These are phyloP conservation scores for Cucurbita ficifolia DNA, from an alignment of 306 rosid genomes.

Conservation along the genomic window DNA sequence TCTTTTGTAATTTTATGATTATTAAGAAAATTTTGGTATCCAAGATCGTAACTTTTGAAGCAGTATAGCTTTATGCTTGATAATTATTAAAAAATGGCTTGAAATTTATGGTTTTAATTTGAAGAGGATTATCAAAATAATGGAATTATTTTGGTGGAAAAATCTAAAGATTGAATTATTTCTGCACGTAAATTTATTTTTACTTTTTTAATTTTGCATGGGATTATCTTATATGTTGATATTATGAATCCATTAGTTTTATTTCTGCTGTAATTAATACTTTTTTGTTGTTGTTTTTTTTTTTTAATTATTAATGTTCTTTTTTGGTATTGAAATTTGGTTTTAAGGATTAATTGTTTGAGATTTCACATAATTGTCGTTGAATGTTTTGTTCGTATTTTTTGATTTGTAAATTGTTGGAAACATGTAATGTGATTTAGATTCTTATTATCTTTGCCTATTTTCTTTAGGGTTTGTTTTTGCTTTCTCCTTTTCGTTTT, in stretches of 20 bases:
- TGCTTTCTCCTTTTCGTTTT: neutral
- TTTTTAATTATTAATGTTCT: no score
- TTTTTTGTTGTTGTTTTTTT: neutral
- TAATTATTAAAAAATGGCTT: neutral
- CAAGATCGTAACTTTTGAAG: neutral
- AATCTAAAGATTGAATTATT: neutral
- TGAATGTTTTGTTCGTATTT: neutral
- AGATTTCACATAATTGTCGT: no score
- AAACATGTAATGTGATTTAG: neutral
- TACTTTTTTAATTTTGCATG: neutral
- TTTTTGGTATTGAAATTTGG: neutral
- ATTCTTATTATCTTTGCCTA: neutral
- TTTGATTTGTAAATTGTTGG: neutral
- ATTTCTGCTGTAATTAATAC: neutral
- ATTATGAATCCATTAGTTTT: neutral
- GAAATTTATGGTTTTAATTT: neutral
- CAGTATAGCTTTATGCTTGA: neutral
- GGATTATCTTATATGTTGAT: neutral
- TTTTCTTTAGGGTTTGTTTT: neutral
- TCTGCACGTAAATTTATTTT: neutral
- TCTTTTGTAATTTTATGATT: no score
- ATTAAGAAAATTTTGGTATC: neutral
- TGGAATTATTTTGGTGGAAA: neutral
- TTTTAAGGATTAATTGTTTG: neutral
- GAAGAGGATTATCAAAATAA: neutral